phyloP scores from a whole-genome alignment of 2,329 filamentous ascomycete genomes.

The Scytalidium lignicola region DNA sequence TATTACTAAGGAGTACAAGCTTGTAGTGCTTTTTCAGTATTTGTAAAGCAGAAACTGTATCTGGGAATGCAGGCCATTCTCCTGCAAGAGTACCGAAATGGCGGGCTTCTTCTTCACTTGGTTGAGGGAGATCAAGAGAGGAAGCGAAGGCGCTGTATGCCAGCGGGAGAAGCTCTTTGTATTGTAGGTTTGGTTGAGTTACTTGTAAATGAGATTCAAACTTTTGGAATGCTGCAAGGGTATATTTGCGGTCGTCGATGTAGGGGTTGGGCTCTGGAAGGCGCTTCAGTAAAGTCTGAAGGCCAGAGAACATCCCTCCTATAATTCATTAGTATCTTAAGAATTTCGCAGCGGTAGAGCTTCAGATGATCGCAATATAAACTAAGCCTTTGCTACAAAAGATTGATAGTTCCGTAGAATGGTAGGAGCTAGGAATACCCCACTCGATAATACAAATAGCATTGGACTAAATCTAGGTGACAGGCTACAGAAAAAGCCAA shows the following conservation, averaged over 20 bases:
- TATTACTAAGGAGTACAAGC: constrained; percentile 49
- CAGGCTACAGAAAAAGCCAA: too few relatives aligned
- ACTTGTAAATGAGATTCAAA: constrained; percentile 29
- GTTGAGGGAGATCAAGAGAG: constrained; percentile 20
- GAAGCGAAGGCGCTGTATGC: constrained; percentile 31
- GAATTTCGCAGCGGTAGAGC: too few relatives aligned
- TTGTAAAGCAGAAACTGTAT: constrained; percentile 40
- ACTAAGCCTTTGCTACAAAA: too few relatives aligned
- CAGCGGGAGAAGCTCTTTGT: constrained; percentile 43
- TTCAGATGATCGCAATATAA: too few relatives aligned
- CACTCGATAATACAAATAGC: too few relatives aligned
- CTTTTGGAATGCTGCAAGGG: constrained; percentile 6
- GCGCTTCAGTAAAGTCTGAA: constrained; percentile 8
- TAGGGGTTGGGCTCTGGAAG: constrained; percentile 4
- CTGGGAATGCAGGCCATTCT: constrained; percentile 41
- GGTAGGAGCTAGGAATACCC: too few relatives aligned
- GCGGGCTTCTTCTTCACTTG: constrained; percentile 20
- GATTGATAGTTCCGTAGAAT: too few relatives aligned
- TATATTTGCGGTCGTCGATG: constrained; percentile 1
- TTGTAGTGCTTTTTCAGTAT: constrained; percentile 38
- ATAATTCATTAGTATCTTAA: not conserved
- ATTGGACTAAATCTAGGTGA: too few relatives aligned
- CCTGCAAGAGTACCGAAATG: constrained; percentile 37
- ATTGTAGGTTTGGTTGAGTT: constrained; percentile 41
- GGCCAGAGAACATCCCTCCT: constrained; percentile 7